A percentile compares a stretch with the other conserved stretches of the same genome.
Evolutionary conservation across 2,329 filamentous ascomycete genomes (phyloP).

Genomic region (Talaromyces pinophilus): DNA sequence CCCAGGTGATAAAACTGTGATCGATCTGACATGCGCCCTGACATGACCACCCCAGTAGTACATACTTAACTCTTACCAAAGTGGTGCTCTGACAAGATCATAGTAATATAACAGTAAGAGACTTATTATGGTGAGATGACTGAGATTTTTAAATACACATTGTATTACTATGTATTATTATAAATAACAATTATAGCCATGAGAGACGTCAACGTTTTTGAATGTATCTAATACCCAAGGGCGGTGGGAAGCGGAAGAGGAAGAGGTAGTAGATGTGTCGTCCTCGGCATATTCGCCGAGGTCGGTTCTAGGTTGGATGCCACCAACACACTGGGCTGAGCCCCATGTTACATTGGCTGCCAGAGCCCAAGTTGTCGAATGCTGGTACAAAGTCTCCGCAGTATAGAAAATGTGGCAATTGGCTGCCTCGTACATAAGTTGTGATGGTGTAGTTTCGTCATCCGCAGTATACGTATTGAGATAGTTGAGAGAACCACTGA

Average conservation of each 20-base stretch:
- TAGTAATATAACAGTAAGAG: no score
- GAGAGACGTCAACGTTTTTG: no score
- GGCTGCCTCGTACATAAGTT: conserved; percentile 60
- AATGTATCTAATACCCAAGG: background rate
- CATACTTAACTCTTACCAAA: no score
- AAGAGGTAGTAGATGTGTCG: background rate
- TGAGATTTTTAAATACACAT: no score
- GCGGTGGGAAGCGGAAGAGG: background rate
- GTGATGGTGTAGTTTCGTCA: conserved; percentile 47
- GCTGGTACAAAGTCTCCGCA: conserved; percentile 51
- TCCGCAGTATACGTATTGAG: conserved; percentile 43
- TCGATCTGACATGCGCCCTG: no score
- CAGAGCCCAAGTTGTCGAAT: conserved; percentile 52
- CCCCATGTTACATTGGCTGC: conserved; percentile 33
- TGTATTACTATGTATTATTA: no score
- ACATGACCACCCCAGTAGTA: no score
- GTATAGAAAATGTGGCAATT: conserved; percentile 62
- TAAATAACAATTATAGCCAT: no score
- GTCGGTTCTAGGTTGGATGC: background rate
- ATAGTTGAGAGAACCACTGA: conserved; percentile 37
- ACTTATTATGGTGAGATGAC: no score
- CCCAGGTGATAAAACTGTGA: no score
- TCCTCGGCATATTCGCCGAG: conserved; percentile 8
- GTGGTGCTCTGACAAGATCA: no score
- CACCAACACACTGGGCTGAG: background rate